Base-by-base conservation (phyloP, 192 early-diverging fungal genomes). In the Rhizophlyctis rosea region DNA sequence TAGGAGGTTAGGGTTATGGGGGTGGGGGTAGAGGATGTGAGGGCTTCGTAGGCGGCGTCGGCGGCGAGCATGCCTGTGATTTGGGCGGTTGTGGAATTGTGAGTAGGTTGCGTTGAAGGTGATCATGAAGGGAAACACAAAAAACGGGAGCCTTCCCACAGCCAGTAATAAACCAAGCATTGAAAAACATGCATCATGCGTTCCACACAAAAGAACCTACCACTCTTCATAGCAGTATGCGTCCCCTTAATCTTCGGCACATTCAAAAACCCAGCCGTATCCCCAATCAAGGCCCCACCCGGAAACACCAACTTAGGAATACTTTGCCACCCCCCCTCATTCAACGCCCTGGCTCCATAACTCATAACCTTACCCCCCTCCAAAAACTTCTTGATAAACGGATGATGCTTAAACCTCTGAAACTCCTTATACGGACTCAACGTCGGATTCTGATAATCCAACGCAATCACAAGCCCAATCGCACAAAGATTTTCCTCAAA, bases 181-280 rank as follows among this genome's bases (percentile, higher is more conserved):
- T n/a, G n/a, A n/a, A n/a, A n/a, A 13, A 47, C 18, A 47, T n/a
- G n/a, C n/a, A n/a, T n/a, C n/a, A n/a, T n/a, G n/a, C n/a, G n/a
- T n/a, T n/a, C n/a, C 4, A 9, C 24, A 33, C 4, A 11, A 13
- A 32, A 16, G n/a, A 13, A 53, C 64, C 57, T 67, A 32, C 95
- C 95, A 24, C 90, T 93, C 76, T 94, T 94, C 94, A 99, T 97
- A 47, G 96, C 93, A n/a, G 90, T 99, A 78, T 99, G 96, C 0
- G 95, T 99, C 35, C 96, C 96, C 78, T 99, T 99, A 69, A 99
- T 98, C 77, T 99, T 99, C 57, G 93, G 90, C 57, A 99, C 83
- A 69, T 99, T 99, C 61, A 99, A 61, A 75, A 97, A 95, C 1
- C 96, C 95, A 47, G 96, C 96, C 1, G 95, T 88, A 70, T 90